Evolutionary conservation across 2,329 filamentous ascomycete species (phyloP).

Genomic region (Lanzia echinophila): DNA sequence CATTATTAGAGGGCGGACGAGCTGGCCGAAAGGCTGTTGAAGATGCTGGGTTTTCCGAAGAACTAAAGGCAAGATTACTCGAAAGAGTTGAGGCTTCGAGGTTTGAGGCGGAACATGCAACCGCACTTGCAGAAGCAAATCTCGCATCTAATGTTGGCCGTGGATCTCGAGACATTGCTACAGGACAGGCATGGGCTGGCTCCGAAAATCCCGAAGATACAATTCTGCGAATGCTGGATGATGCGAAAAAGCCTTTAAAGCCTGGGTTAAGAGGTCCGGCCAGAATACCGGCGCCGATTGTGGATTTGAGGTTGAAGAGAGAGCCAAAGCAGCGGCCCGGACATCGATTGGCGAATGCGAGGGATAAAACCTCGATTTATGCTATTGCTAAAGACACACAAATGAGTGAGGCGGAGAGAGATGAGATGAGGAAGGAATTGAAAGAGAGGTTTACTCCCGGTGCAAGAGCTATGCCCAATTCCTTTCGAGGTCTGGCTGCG

Average conservation of each 20-base stretch:
- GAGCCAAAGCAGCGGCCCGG: constrained; percentile 37
- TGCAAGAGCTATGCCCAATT: constrained; percentile 66
- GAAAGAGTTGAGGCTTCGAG: constrained; percentile 49
- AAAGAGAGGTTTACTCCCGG: constrained; percentile 73
- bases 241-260: constrained; percentile 65
- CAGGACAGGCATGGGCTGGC: constrained; percentile 69
- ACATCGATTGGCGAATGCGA: constrained; percentile 45
- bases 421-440: constrained; percentile 64
- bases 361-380: constrained; percentile 52
- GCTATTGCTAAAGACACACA: constrained; percentile 44
- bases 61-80: constrained; percentile 52
- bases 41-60: constrained; percentile 57
- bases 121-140: constrained; percentile 42
- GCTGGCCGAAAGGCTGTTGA: constrained; percentile 53
- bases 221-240: constrained; percentile 77
- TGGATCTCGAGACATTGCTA: constrained; percentile 62
- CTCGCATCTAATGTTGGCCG: constrained; percentile 54
- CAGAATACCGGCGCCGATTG: constrained; percentile 38
- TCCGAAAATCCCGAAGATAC: constrained; percentile 67
- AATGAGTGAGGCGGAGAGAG: constrained; percentile 64
- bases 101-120: constrained; percentile 44
- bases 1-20: constrained; percentile 50
- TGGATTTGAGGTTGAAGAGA: constrained; percentile 46
- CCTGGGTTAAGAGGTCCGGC: constrained; percentile 42
- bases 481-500: constrained; percentile 70